Evolutionary conservation across 2,329 filamentous ascomycete genomes (phyloP).

Genomic region (Xylariales sp.): DNA sequence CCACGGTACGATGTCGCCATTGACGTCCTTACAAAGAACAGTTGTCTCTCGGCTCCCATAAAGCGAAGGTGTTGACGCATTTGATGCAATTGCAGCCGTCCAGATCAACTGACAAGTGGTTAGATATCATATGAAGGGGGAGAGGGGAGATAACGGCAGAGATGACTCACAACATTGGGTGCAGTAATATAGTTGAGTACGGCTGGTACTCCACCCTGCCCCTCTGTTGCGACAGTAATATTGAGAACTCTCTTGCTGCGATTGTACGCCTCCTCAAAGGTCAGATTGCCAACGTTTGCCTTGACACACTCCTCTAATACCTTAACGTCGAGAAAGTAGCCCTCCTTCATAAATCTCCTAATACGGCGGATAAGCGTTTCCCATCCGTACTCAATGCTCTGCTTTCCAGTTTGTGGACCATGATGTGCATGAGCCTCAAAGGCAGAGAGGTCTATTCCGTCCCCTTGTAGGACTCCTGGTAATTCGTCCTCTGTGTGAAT

Average conservation of each 20-base stretch:
- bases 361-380: slow-evolving; percentile 63
- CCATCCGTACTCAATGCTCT: slow-evolving; percentile 39
- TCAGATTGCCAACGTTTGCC: slow-evolving; percentile 81
- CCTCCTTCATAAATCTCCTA: slow-evolving; percentile 66
- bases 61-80: slow-evolving; percentile 60
- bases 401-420: slow-evolving; percentile 24
- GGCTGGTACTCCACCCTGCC: slow-evolving; percentile 72
- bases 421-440: slow-evolving; percentile 50
- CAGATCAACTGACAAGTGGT: slow-evolving; percentile 59
- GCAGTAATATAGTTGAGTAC: slow-evolving; percentile 90
- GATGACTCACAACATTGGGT: slow-evolving; percentile 76
- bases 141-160: neutral
- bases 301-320: slow-evolving; percentile 81
- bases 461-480: slow-evolving; percentile 69
- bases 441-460: slow-evolving; percentile 76
- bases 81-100: slow-evolving; percentile 74
- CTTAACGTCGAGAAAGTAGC: slow-evolving; percentile 78
- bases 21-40: slow-evolving; percentile 74
- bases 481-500: slow-evolving; percentile 86
- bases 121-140: slow-evolving; percentile 1
- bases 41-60: slow-evolving; percentile 60
- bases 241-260: slow-evolving; percentile 84
- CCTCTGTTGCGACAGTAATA: slow-evolving; percentile 79
- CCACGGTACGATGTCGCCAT: slow-evolving; percentile 72
- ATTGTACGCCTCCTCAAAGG: slow-evolving; percentile 88